Evolutionary conservation across 2,329 filamentous ascomycete genomes (phyloP), one percentile per base, ranked within the genome.

Genomic region (Aspergillus thermomutatus): DNA sequence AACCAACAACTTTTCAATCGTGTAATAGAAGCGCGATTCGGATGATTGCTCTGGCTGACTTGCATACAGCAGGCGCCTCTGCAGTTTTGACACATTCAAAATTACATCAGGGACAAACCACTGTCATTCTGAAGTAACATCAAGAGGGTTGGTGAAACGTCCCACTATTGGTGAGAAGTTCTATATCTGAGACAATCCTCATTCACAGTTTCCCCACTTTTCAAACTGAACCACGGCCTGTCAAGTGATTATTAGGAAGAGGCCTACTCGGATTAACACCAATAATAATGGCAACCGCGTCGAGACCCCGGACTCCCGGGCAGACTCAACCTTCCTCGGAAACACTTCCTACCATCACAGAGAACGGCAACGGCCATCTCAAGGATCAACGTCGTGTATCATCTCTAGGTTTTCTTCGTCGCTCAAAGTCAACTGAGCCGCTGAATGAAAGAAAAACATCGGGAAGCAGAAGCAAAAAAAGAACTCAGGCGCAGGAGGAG

Each of bases 401-500:
- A 46, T 82, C 80, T 52, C 75, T 84, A 56, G 81, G 80, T 28
- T 82, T 90, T 69, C 81, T 89, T 60, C 82, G 86, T 74, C 84
- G 87, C 65, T 83, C 83, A 70, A 89, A 89, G 71, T 89, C 86
- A 56, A 83, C 82, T 58, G 86, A 90, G 59, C 73, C 70, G 62
- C 72, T 89, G 56, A 81, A 80, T 64, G 84, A 83, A 65, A 79
- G 78, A 62, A 80, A 79, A 72, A 49, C 66, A 17, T 74, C 71
- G 21, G 64, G 65, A 50, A 64, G 65, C 46, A 72, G 64, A 50
- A 64, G 67, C 66, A 76, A 72, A 60, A 76, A 70, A 64, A 71
- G 74, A 54, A 62, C 72, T 19, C 71, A 75, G 59, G 63, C 68
- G 40, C 72, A 69, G 66, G 75, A 83, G 66, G 83, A 86, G 65